Conservation (phyloP, 495 filamentous ascomycete species). For the Neurospora sublineolata region DNA sequence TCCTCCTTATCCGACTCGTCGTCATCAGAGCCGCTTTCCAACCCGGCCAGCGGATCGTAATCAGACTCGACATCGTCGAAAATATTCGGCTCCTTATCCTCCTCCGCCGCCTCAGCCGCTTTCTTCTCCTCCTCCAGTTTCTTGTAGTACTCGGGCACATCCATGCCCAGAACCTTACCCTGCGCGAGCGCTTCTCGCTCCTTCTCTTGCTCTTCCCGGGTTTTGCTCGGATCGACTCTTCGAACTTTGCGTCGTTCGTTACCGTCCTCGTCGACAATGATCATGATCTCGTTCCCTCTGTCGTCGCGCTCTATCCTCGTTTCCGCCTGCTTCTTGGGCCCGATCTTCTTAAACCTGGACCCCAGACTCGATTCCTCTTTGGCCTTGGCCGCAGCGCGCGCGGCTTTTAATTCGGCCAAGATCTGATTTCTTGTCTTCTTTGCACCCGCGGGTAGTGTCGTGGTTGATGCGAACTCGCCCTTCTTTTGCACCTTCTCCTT, state of each 20-base stretch:
- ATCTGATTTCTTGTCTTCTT: conserved; percentile 78
- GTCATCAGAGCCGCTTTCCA: conserved; percentile 40
- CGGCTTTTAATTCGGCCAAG: conserved; percentile 66
- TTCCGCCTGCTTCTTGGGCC: conserved; percentile 42
- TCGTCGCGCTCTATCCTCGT: conserved; percentile 66
- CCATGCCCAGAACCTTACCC: conserved; percentile 66
- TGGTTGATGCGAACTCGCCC: conserved; percentile 61
- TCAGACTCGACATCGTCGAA: conserved; percentile 80
- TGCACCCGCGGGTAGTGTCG: conserved; percentile 46
- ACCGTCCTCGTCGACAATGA: conserved; percentile 77
- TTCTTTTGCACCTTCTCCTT: conserved; percentile 58
- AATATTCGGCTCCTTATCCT: conserved; percentile 58
- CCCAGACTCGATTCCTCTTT: conserved; percentile 50
- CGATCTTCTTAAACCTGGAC: conserved; percentile 72
- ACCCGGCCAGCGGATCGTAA: conserved; percentile 74
- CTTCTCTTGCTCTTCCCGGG: conserved; percentile 23
- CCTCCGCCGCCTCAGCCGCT: conserved; percentile 36
- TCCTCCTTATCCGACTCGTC: conserved; percentile 30
- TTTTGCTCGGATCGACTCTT: conserved; percentile 29
- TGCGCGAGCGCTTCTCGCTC: conserved; percentile 44
- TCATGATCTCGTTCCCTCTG: conserved; percentile 69
- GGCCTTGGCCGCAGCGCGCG: conserved; percentile 50
- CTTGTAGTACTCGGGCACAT: conserved; percentile 53
- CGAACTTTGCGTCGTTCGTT: conserved; percentile 77
- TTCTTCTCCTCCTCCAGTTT: conserved; percentile 23